These are phyloP conservation scores for Diaporthe caulivora DNA, from an alignment of 2,329 filamentous ascomycete genomes.

Conservation along the genomic window DNA sequence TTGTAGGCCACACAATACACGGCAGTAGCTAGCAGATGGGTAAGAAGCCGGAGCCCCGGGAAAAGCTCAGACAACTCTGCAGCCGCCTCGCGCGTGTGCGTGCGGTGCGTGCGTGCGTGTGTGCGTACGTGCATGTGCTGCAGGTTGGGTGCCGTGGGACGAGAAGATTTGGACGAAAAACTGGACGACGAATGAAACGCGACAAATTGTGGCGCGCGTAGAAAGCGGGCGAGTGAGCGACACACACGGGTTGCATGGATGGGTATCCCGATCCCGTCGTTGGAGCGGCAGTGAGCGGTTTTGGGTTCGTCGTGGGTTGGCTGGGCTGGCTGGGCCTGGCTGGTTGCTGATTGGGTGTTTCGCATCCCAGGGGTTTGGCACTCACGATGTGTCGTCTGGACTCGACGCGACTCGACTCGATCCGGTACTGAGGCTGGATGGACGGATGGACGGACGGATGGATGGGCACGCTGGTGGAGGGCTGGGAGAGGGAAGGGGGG, in stretches of 20 bases:
- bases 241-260: background rate
- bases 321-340: background rate
- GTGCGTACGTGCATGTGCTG: background rate
- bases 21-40: background rate
- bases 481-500: background rate
- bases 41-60: background rate
- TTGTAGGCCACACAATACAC: background rate
- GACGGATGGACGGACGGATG: background rate
- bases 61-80: constrained; percentile 15
- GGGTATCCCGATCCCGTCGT: background rate
- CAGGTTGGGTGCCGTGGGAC: constrained; percentile 14
- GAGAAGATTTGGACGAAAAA: background rate
- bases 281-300: background rate
- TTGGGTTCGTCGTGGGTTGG: background rate
- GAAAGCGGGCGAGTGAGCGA: too few relatives aligned
- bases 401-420: constrained; percentile 17
- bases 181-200: constrained; percentile 23
- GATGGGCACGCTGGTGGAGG: background rate
- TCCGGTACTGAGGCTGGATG: background rate
- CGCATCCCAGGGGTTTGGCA: constrained; percentile 18
- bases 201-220: background rate
- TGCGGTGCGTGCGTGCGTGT: background rate
- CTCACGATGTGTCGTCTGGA: constrained; percentile 22
- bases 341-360: constrained; percentile 20
- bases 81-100: too few relatives aligned